Conservation (phyloP, 1,284 basidiomycete species). For the Ceratorhiza oryzae-sativae region DNA sequence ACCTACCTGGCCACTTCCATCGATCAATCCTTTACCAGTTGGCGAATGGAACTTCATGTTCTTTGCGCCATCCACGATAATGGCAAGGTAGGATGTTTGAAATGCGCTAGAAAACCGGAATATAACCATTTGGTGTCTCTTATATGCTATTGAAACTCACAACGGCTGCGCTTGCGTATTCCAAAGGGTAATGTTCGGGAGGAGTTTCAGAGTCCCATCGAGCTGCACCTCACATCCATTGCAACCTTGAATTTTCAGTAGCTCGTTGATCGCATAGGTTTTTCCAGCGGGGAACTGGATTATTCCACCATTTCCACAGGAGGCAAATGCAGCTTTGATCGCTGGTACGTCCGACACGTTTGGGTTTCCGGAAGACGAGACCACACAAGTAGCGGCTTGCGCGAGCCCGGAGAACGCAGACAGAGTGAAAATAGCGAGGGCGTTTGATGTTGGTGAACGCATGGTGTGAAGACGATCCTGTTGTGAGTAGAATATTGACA, state of each 20-base stretch:
- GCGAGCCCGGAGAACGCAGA: slow-evolving; percentile 8
- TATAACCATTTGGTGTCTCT: not conserved
- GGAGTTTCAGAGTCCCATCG: slow-evolving; percentile 33
- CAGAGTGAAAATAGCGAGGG: not conserved
- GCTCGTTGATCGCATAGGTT: slow-evolving; percentile 36
- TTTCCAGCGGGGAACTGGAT: slow-evolving; percentile 37
- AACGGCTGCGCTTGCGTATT: slow-evolving; percentile 19
- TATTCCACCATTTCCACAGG: slow-evolving; percentile 37
- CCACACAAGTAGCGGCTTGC: slow-evolving; percentile 26
- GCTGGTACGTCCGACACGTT: slow-evolving; percentile 35
- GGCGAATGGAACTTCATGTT: slow-evolving; percentile 39
- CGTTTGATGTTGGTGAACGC: not conserved
- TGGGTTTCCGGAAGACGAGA: slow-evolving; percentile 17
- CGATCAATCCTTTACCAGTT: slow-evolving; percentile 28
- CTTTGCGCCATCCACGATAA: slow-evolving; percentile 38
- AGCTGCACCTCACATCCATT: slow-evolving; percentile 39
- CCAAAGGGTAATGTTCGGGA: slow-evolving; percentile 19
- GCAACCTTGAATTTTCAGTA: slow-evolving; percentile 35
- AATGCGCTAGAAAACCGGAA: slow-evolving; percentile 11
- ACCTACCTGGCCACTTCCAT: slow-evolving; percentile 32
- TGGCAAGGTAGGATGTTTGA: slow-evolving; percentile 23
- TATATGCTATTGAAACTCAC: not conserved
- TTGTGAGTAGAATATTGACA: not conserved
- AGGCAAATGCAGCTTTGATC: slow-evolving; percentile 31
- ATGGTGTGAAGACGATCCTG: not conserved